These are phyloP conservation scores for Backusella morwellensis DNA, from an alignment of 192 early-diverging fungal species.

Conservation along the genomic window DNA sequence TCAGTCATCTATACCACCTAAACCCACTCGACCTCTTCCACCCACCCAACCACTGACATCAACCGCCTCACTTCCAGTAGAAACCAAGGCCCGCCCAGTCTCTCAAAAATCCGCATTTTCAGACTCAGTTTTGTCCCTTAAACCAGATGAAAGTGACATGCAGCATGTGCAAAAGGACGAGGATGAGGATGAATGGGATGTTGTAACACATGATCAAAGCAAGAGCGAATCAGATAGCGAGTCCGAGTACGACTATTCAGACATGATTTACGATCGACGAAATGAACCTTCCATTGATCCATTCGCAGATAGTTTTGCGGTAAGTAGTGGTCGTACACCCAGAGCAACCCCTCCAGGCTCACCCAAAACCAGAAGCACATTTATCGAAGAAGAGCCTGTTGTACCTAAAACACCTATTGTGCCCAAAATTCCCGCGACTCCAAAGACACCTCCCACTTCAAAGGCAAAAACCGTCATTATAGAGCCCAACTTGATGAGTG, in stretches of 20 bases:
- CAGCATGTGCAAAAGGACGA: neutral
- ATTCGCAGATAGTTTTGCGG: constrained; percentile 13
- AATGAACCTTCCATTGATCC: neutral
- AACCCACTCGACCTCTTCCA: neutral
- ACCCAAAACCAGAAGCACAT: neutral
- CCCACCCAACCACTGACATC: neutral
- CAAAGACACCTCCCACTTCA: neutral
- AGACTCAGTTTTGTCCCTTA: constrained; percentile 10
- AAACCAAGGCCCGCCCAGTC: neutral
- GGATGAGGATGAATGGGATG: constrained; percentile 10
- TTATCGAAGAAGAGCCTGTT: neutral
- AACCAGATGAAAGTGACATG: constrained; percentile 9
- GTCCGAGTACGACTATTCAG: constrained; percentile 9
- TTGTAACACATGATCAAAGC: neutral
- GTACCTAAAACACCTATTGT: neutral
- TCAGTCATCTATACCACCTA: neutral
- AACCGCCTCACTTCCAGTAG: neutral
- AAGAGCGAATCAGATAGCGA: constrained; percentile 3
- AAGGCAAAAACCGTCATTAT: neutral
- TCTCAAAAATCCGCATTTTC: neutral
- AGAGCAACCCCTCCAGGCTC: neutral
- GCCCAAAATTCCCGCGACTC: neutral
- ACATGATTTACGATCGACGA: constrained; percentile 7
- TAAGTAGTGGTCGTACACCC: neutral
- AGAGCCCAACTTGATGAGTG: neutral